phyloP scores from a whole-genome alignment of 164 flowering plant species.

The Hamamelis virginiana region DNA sequence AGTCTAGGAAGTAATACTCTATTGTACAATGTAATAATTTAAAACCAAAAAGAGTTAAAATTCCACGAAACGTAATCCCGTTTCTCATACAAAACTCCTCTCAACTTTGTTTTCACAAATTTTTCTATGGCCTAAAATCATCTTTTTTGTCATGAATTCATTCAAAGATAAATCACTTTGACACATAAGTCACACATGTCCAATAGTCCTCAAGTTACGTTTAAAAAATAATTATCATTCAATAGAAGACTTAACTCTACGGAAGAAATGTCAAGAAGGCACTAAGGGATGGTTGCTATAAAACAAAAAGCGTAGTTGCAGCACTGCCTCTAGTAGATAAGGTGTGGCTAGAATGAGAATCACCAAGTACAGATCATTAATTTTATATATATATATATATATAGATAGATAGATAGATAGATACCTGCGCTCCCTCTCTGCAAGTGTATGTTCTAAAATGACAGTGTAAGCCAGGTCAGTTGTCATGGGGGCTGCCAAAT shows the following conservation, averaged over 20 bases:
- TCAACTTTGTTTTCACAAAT: not conserved
- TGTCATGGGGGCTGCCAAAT: conserved; percentile 68
- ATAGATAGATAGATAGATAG: no score
- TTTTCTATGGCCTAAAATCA: not conserved
- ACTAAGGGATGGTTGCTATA: not conserved
- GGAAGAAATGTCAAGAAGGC: no score
- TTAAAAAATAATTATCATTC: no score
- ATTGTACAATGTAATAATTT: no score
- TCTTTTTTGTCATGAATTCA: not conserved
- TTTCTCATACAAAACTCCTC: not conserved
- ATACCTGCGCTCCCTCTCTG: conserved; percentile 99
- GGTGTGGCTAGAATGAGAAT: not conserved
- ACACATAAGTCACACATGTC: not conserved
- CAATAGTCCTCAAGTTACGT: no score
- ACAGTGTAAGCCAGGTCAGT: conserved; percentile 82
- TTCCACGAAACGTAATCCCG: not conserved
- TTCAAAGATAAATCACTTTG: not conserved
- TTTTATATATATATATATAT: no score
- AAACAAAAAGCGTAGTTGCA: not conserved
- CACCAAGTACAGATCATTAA: not conserved
- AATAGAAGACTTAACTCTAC: no score
- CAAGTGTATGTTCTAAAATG: conserved; percentile 86
- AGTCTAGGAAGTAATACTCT: no score
- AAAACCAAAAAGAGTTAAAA: not conserved
- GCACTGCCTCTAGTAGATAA: not conserved